Evolutionary conservation across 176 grass and related monocot species (phyloP), one percentile per base, ranked within the genome.

Genomic region (Triticum turgidum): DNA sequence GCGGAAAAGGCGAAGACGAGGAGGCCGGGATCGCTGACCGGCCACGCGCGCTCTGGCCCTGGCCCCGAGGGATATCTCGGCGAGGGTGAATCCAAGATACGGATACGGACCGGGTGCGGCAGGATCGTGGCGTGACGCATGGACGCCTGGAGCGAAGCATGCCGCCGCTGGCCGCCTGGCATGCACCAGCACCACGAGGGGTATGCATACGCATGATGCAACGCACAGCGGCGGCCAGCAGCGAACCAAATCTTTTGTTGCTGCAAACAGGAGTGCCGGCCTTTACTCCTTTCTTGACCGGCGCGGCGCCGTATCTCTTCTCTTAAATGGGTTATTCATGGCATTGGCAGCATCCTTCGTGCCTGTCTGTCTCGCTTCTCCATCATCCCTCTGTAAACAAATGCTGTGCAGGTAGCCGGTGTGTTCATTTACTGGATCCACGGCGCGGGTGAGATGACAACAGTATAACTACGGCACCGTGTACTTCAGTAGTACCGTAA

Each of bases 31-130:
- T 52, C 21, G 24, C 59, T 3, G 5, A 45, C 72, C 66, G 17
- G 80, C 15, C 25, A 58, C 59, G 78, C 45, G 30, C 67, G 65
- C 32, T 56, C 79, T 24, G 25, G 9, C 3, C 73, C 79, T 24
- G 25, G 9, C 3, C 73, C 67, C 80, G 72, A 77, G 80, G 83
- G 66, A 90, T 34, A 77, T 77, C 88, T 41, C 71, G 10, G 78
- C 25, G 14, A n/a, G 70, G 68, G 65, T 25, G 64, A 45, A 86
- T 90, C 84, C 61, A 62, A 22, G 84, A 79, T 79, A 85, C 24
- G n/a, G 83, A 77, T 71, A 69, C 70, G 66, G 76, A 83, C 83
- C 80, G 56, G 64, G 64, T 86, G 82, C 84, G 79, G 73, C 73
- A 25, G 63, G 14, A 34, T 85, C 65, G 5, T 7, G 18, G 64